Percentiles rank a stretch among this genome's conserved stretches.
Conservation (phyloP, 768 basidiomycete species). For the Dioszegia hungarica region DNA sequence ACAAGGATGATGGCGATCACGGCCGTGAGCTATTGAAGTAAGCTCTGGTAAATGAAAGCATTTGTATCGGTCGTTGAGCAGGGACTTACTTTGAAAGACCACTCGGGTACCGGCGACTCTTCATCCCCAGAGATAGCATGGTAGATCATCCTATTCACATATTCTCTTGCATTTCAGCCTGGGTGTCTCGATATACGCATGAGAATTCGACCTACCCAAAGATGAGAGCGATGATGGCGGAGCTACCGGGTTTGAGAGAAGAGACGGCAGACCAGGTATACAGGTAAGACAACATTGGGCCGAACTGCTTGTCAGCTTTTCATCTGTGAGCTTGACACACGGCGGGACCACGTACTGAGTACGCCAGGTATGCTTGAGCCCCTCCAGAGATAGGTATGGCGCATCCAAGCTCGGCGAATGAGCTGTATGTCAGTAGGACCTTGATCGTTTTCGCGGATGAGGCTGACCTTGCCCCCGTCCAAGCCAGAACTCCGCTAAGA, state of each 20-base stretch:
- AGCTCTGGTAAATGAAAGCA: too few relatives aligned
- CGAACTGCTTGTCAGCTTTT: constrained; percentile 34
- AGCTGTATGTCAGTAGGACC: constrained; percentile 57
- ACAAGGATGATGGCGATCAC: constrained; percentile 66
- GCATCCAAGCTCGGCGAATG: constrained; percentile 85
- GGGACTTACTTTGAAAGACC: constrained; percentile 66
- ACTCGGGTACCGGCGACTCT: constrained; percentile 69
- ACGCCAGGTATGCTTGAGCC: constrained; percentile 73
- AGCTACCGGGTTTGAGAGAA: constrained; percentile 63
- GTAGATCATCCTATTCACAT: constrained; percentile 82
- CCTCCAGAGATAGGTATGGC: constrained; percentile 66
- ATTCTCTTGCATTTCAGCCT: constrained; percentile 56
- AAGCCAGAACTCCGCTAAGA: constrained; percentile 72
- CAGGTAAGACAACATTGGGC: constrained; percentile 62
- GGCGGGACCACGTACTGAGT: constrained; percentile 64
- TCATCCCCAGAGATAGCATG: constrained; percentile 67
- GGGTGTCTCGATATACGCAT: not conserved
- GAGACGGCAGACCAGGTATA: constrained; percentile 94
- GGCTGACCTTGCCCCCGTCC: constrained; percentile 71
- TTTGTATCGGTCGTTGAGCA: not conserved
- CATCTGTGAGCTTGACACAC: not conserved
- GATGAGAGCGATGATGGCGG: constrained; percentile 71
- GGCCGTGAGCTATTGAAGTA: constrained; percentile 70
- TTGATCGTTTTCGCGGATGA: too few relatives aligned
- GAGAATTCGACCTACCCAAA: constrained; percentile 34